Conservation (phyloP, 163 green algal species). For the Coccomyxa subellipsoidea region DNA sequence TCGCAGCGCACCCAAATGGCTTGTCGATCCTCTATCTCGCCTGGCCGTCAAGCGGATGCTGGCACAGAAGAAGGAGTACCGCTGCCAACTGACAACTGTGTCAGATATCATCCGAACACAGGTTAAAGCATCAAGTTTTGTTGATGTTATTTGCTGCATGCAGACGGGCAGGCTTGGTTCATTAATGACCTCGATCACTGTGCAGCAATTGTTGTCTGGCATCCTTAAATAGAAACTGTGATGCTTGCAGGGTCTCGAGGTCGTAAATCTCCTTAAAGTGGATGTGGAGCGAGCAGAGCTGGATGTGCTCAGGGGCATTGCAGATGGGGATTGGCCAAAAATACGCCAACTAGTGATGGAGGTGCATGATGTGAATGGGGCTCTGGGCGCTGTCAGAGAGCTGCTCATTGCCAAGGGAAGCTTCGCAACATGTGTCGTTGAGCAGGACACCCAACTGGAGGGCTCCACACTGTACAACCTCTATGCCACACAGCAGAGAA, state of each 20-base stretch:
- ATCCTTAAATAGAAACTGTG: too few species aligned
- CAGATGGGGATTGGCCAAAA: slow-evolving; percentile 41
- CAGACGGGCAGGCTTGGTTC: too few species aligned
- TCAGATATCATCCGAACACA: slow-evolving; percentile 33
- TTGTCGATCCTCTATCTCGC: not conserved
- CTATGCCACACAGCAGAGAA: not conserved
- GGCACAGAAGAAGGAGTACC: not conserved
- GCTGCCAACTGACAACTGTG: slow-evolving; percentile 31
- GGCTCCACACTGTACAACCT: slow-evolving; percentile 13
- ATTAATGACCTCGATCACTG: too few species aligned
- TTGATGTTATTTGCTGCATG: not conserved
- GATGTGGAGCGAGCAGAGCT: slow-evolving; percentile 70
- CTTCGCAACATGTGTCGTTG: not conserved
- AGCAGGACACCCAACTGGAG: slow-evolving; percentile 2
- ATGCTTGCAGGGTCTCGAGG: slow-evolving; percentile 7
- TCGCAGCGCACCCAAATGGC: not conserved
- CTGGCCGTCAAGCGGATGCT: slow-evolving; percentile 25
- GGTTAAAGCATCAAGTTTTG: not conserved
- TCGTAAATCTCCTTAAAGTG: slow-evolving; percentile 59
- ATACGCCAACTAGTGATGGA: slow-evolving; percentile 60
- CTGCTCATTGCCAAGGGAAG: not conserved
- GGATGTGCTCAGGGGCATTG: slow-evolving; percentile 56
- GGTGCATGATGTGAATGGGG: slow-evolving; percentile 40
- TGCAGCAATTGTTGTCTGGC: not conserved
- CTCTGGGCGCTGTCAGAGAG: not conserved